Conservation (phyloP, 2,329 filamentous ascomycete species). For the Diaporthe velutina region DNA sequence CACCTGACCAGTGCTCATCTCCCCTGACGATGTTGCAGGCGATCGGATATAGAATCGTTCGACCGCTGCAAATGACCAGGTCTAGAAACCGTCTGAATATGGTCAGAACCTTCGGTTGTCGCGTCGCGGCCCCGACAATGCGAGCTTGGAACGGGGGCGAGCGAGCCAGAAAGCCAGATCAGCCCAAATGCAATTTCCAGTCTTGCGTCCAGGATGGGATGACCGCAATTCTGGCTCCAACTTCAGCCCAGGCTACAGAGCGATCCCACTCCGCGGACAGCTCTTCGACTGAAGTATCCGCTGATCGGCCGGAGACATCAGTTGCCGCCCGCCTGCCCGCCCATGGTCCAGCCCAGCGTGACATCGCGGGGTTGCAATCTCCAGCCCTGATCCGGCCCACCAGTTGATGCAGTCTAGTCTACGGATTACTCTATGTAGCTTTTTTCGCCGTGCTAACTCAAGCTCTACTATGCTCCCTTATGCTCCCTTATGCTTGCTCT, state of each 20-base stretch:
- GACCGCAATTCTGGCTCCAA: constrained; percentile 2
- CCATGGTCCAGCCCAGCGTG: constrained; percentile 19
- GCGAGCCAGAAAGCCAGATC: constrained; percentile 4
- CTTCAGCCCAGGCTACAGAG: constrained; percentile 21
- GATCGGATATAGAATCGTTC: background rate
- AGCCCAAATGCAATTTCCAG: constrained; percentile 8
- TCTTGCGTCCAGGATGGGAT: constrained; percentile 7
- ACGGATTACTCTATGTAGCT: background rate
- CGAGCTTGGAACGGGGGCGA: background rate
- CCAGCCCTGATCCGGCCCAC: constrained; percentile 20
- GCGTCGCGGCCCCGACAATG: background rate
- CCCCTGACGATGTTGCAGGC: background rate
- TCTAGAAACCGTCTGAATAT: constrained; percentile 11
- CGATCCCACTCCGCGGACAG: constrained; percentile 21
- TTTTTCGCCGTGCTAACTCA: background rate
- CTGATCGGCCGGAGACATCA: constrained; percentile 32
- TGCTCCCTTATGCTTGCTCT: background rate
- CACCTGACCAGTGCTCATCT: background rate
- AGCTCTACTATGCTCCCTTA: background rate
- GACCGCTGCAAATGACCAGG: background rate
- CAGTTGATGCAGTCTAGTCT: constrained; percentile 1
- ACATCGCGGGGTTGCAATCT: constrained; percentile 30
- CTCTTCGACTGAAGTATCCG: constrained; percentile 25
- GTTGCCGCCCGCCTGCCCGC: constrained; percentile 28
- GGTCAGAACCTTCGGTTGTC: background rate